Conservation (phyloP, 805 yeast species). For the Pichia cabralensis region DNA sequence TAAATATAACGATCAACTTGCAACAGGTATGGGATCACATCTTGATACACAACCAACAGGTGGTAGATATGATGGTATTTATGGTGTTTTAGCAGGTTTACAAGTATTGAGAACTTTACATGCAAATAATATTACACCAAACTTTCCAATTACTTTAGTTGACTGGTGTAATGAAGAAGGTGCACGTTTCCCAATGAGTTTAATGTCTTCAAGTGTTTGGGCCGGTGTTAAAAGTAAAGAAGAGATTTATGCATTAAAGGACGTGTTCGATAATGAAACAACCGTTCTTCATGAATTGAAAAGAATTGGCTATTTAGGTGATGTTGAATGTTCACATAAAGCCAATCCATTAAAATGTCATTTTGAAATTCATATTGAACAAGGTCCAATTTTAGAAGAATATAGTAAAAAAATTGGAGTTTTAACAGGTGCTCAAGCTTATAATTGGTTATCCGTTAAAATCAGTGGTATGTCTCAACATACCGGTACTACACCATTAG, state of each 20-base stretch:
- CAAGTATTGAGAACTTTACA: slow-evolving; percentile 58
- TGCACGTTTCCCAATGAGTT: slow-evolving; percentile 61
- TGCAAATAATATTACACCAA: slow-evolving; percentile 48
- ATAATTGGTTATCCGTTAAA: slow-evolving; percentile 48
- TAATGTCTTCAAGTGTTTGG: slow-evolving; percentile 63
- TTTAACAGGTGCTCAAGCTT: slow-evolving; percentile 59
- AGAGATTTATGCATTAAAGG: slow-evolving; percentile 39
- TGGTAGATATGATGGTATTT: slow-evolving; percentile 66
- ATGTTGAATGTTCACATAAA: slow-evolving; percentile 34
- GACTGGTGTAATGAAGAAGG: slow-evolving; percentile 78
- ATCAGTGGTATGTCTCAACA: slow-evolving; percentile 59
- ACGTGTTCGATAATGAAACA: slow-evolving; percentile 41
- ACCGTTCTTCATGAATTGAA: slow-evolving; percentile 44
- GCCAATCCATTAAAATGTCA: slow-evolving; percentile 54
- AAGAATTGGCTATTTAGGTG: slow-evolving; percentile 57
- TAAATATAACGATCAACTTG: slow-evolving; percentile 30
- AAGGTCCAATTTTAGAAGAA: slow-evolving; percentile 61
- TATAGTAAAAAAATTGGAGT: slow-evolving; percentile 49
- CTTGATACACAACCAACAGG: slow-evolving; percentile 74
- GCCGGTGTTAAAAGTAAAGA: slow-evolving; percentile 40
- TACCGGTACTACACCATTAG: slow-evolving; percentile 66
- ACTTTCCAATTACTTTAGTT: slow-evolving; percentile 54
- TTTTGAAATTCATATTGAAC: slow-evolving; percentile 69
- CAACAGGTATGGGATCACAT: slow-evolving; percentile 66
- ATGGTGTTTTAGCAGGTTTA: slow-evolving; percentile 58